These are phyloP conservation scores for Zymoseptoria brevis DNA, from an alignment of 2,329 filamentous ascomycete species.

Conservation along the genomic window DNA sequence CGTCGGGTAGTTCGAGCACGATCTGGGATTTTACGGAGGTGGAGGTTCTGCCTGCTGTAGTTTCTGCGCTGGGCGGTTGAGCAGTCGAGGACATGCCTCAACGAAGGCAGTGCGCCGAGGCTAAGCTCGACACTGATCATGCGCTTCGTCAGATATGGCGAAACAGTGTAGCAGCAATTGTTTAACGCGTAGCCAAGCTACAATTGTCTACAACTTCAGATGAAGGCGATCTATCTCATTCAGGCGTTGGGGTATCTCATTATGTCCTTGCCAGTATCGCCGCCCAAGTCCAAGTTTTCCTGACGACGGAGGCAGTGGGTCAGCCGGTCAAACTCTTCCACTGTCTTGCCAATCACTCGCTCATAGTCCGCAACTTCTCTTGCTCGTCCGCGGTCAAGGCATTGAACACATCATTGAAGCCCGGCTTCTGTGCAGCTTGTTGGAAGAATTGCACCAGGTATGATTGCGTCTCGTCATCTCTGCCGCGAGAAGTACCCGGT, in stretches of 20 bases:
- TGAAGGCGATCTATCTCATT: no score
- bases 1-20: slow-evolving; percentile 26
- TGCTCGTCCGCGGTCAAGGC: slow-evolving; percentile 49
- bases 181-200: no score
- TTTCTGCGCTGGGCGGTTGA: neutral
- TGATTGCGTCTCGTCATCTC: slow-evolving; percentile 83
- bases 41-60: slow-evolving; percentile 8
- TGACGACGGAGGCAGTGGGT: no score
- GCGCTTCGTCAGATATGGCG: no score
- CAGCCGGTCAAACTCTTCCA: no score
- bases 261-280: slow-evolving; percentile 21
- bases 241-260: no score
- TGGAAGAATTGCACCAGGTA: slow-evolving; percentile 79
- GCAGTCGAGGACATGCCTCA: no score
- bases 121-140: no score
- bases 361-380: slow-evolving; percentile 40
- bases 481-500: slow-evolving; percentile 49
- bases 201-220: no score
- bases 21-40: slow-evolving; percentile 27
- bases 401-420: slow-evolving; percentile 48
- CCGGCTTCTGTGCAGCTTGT: slow-evolving; percentile 44
- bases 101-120: no score
- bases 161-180: no score
- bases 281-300: slow-evolving; percentile 11
- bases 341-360: slow-evolving; percentile 3